Percentiles rank a stretch among this genome's conserved stretches.
phyloP scores from a whole-genome alignment of 225 moss, liverwort and hornwort species.

The Pleurozium schreberi region DNA sequence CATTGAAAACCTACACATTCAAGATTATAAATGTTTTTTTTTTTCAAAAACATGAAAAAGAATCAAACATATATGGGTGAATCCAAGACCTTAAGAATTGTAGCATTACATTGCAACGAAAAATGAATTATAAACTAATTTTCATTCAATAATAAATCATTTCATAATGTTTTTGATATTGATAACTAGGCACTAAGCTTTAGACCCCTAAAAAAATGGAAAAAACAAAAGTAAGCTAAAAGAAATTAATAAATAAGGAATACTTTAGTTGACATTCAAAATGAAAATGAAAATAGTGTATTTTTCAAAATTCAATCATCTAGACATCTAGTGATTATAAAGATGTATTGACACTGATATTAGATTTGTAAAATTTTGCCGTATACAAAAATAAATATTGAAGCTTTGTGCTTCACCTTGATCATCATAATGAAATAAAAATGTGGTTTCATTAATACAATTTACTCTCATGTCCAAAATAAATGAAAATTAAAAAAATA shows the following conservation, averaged over 20 bases:
- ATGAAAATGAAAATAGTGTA: no score
- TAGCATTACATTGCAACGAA: background rate
- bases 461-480: no score
- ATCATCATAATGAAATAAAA: no score
- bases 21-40: background rate
- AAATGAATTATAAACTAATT: background rate
- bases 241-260: background rate
- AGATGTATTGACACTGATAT: background rate
- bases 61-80: background rate
- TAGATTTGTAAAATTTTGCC: accelerated
- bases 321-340: background rate
- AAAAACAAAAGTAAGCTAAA: background rate
- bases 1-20: background rate
- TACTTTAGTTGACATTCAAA: background rate
- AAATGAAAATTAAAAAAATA: background rate
- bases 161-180: no score
- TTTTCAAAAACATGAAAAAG: background rate
- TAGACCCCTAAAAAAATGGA: background rate
- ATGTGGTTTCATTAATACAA: background rate
- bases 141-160: background rate
- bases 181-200: background rate
- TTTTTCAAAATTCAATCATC: background rate
- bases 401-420: background rate
- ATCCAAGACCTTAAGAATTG: background rate
- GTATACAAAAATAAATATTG: background rate